Evolutionary conservation across 1,284 basidiomycete species (phyloP).

Genomic region (Ceratobasidium sp.): DNA sequence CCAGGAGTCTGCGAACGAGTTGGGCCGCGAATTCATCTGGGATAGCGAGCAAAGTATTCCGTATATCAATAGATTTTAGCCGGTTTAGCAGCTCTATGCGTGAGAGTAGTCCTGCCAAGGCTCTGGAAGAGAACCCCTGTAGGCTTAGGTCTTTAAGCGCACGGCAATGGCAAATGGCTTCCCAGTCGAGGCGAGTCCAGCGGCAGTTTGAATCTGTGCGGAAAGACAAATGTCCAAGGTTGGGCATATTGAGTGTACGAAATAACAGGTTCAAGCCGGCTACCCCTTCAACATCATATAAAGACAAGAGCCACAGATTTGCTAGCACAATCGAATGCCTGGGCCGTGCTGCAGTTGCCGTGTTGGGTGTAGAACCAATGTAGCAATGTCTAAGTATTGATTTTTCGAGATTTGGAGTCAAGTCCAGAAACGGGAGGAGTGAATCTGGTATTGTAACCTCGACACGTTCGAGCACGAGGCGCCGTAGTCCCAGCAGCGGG

Average conservation of each 20-base stretch:
- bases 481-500: neutral
- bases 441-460: neutral
- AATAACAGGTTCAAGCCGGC: neutral
- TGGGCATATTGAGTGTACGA: neutral
- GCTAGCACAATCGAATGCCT: neutral
- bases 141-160: neutral
- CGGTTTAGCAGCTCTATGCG: neutral
- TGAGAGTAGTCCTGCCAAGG: neutral
- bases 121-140: neutral
- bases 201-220: neutral
- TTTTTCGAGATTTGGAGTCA: neutral
- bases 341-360: neutral
- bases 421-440: neutral
- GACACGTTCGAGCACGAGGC: neutral
- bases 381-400: neutral
- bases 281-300: neutral
- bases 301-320: neutral
- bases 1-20: neutral
- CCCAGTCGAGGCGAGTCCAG: neutral
- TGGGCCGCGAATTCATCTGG: neutral
- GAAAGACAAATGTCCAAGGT: neutral
- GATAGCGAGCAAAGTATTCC: neutral
- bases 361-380: neutral
- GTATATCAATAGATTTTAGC: neutral
- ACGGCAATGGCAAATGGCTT: neutral